Evolutionary conservation across 2,329 filamentous ascomycete genomes (phyloP), one percentile per base, ranked within the genome.

Genomic region (Nigrospora sphaerica): DNA sequence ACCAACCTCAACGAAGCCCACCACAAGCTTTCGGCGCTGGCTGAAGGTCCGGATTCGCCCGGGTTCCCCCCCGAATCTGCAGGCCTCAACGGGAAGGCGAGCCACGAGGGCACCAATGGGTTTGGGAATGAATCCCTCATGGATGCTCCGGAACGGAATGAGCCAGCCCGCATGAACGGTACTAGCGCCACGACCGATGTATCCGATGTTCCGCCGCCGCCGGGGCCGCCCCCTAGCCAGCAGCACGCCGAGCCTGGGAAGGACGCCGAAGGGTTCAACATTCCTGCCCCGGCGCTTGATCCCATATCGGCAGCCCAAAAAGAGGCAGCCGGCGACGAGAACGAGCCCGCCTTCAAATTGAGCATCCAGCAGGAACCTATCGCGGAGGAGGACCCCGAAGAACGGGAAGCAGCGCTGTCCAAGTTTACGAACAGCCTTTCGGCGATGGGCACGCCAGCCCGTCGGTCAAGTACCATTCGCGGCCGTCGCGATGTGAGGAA

Each of bases 401-500:
- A 83, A 40, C 81, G 84, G 58, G 73, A 83, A 57, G 86, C 85
- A 17, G 88, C 87, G 3, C 67, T 92, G 42, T 85, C 86, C 3
- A 90, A 78, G 57, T 83, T 93, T 41, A 83, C 84, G 31, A 88
- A 83, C 57, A 86, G 84, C 2, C 69, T 95, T 34, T 83, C 84
- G 47, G 71, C 73, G 34, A 67, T 75, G 58, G 73, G 81, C 23
- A 77, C 82, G 46, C 81, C 89, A 17, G 78, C 79, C 47, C 80
- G 86, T 23, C 86, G 82, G 57, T 71, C 79, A 13, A 85, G 87
- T 39, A 96, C 90, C 13, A 73, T 95, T 14, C 81, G 93, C 54
- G 93, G 93, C 44, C 85, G 93, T 50, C 80, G 93, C 61, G 92
- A 97, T 62, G 88, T 95, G 52, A 81, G 92, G 49, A 95, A 95